These are phyloP conservation scores for Sistotremastrum niveocremeum DNA, from an alignment of 768 basidiomycete genomes.

Conservation along the genomic window DNA sequence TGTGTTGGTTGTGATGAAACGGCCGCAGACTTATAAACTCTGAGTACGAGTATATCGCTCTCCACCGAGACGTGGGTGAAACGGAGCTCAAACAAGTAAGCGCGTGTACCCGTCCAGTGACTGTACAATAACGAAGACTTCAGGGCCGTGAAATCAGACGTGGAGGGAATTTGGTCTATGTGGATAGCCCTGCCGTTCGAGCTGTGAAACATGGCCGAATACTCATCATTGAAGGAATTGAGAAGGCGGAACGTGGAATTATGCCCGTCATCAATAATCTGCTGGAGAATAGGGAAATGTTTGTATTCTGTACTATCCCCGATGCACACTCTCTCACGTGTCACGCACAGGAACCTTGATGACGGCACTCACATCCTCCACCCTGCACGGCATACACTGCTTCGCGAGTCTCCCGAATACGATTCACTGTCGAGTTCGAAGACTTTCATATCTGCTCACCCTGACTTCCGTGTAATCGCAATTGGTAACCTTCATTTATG, in stretches of 20 bases:
- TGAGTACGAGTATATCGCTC: slow-evolving; percentile 54
- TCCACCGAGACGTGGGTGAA: slow-evolving; percentile 59
- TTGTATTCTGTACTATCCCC: slow-evolving; percentile 3
- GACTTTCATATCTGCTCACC: slow-evolving; percentile 50
- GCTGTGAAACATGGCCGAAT: slow-evolving; percentile 54
- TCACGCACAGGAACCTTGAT: slow-evolving; percentile 40
- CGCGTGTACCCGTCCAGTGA: neutral
- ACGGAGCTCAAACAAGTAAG: slow-evolving; percentile 54
- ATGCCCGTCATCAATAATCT: slow-evolving; percentile 63
- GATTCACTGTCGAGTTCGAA: slow-evolving; percentile 19
- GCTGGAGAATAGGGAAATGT: slow-evolving; percentile 62
- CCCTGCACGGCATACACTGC: slow-evolving; percentile 40
- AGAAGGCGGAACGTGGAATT: slow-evolving; percentile 60
- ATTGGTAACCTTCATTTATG: slow-evolving; percentile 24
- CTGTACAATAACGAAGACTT: too few relatives aligned
- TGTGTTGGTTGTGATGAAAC: neutral
- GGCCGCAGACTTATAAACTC: slow-evolving; percentile 33
- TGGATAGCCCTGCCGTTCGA: slow-evolving; percentile 52
- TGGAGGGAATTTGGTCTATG: slow-evolving; percentile 51
- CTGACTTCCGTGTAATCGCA: slow-evolving; percentile 54
- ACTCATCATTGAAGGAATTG: slow-evolving; percentile 55
- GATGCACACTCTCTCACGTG: neutral
- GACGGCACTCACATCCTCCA: slow-evolving; percentile 61
- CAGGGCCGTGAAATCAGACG: slow-evolving; percentile 47
- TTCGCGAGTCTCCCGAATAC: slow-evolving; percentile 13